phyloP scores from a whole-genome alignment of 2,329 filamentous ascomycete genomes.

The Calonectria leucothoes region DNA sequence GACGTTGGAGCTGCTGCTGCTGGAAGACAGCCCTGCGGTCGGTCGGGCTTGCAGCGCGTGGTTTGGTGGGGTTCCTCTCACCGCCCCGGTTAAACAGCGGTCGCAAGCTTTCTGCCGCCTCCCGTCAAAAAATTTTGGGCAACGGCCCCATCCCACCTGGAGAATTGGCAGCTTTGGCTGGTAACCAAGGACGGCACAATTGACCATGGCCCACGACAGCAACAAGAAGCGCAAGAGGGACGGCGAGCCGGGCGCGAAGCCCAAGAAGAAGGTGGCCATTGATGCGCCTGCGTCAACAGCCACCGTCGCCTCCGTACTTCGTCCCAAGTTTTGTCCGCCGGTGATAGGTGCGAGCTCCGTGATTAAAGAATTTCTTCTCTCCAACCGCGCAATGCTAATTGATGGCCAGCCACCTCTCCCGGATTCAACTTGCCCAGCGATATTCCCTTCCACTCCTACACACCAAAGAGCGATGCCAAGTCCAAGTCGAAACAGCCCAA shows the following conservation, averaged over 20 bases:
- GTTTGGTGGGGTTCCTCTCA: slow-evolving; percentile 26
- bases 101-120: slow-evolving; percentile 39
- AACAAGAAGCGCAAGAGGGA: slow-evolving; percentile 67
- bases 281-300: slow-evolving; percentile 54
- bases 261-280: slow-evolving; percentile 65
- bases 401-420: slow-evolving; percentile 46
- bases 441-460: slow-evolving; percentile 61
- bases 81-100: slow-evolving; percentile 44
- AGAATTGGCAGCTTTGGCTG: slow-evolving; percentile 21
- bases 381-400: slow-evolving; percentile 34
- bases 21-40: slow-evolving; percentile 1
- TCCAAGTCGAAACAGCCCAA: slow-evolving; percentile 53
- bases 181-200: slow-evolving; percentile 20
- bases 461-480: slow-evolving; percentile 50
- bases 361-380: background rate
- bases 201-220: slow-evolving; percentile 52
- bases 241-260: slow-evolving; percentile 52
- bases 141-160: slow-evolving; percentile 40
- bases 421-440: slow-evolving; percentile 51
- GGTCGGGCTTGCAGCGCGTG: slow-evolving; percentile 6
- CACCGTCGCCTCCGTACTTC: slow-evolving; percentile 59
- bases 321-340: slow-evolving; percentile 61
- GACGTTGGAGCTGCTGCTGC: background rate
- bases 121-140: slow-evolving; percentile 42
- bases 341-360: slow-evolving; percentile 59